These are phyloP conservation scores for Nakaseomyces bracarensis DNA, from an alignment of 1,139 yeast species.

Conservation along the genomic window DNA sequence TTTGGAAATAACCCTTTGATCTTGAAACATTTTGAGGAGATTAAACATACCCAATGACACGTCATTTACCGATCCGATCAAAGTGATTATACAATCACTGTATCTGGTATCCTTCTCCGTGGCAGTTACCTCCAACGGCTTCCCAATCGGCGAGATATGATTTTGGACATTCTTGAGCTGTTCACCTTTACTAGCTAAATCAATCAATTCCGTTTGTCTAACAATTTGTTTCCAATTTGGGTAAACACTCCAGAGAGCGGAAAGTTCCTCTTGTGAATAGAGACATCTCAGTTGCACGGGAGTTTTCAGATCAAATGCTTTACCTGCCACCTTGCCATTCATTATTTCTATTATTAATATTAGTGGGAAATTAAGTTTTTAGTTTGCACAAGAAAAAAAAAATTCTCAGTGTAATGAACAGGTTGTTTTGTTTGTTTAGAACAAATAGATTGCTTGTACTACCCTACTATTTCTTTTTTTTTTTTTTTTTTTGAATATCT, in stretches of 20 bases:
- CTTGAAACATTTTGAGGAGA: not conserved
- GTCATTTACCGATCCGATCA: conserved; percentile 1
- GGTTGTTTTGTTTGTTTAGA: too few relatives aligned
- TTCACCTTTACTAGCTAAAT: too few relatives aligned
- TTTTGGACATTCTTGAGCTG: not conserved
- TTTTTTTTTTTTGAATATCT: too few relatives aligned
- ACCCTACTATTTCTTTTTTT: too few relatives aligned
- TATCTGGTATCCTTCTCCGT: not conserved
- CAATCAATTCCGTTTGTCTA: not conserved
- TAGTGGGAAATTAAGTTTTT: too few relatives aligned
- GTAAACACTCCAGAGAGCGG: not conserved
- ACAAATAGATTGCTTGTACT: too few relatives aligned
- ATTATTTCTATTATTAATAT: too few relatives aligned
- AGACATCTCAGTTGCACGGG: not conserved
- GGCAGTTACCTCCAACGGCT: not conserved
- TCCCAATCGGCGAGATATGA: not conserved
- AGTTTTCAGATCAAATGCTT: not conserved
- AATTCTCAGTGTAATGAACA: too few relatives aligned
- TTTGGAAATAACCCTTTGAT: not conserved
- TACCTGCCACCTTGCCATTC: too few relatives aligned
- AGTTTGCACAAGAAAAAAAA: too few relatives aligned
- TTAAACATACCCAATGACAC: not conserved
- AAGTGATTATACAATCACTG: not conserved
- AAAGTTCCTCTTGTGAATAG: not conserved
- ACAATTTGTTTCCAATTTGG: not conserved